Conservation (phyloP, 2,329 filamentous ascomycete species). For the Aspergillus sclerotialis region DNA sequence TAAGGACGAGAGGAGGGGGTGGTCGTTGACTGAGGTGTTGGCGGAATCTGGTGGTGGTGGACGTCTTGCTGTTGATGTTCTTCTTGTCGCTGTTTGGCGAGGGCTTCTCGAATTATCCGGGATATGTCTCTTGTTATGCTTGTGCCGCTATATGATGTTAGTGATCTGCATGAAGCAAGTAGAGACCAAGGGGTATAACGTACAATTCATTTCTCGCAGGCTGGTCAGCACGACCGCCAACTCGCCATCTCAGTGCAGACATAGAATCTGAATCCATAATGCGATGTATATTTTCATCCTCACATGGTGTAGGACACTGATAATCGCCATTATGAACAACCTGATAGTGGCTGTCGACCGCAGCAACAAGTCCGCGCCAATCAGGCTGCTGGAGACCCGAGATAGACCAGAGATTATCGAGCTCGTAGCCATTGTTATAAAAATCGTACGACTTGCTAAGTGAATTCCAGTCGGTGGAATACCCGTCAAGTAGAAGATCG, state of each 20-base stretch:
- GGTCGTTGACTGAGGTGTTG: conserved; percentile 3
- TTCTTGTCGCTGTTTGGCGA: conserved; percentile 20
- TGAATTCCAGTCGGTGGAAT: conserved; percentile 32
- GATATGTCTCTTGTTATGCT: conserved; percentile 36
- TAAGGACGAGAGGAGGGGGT: too few relatives aligned
- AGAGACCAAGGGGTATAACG: conserved; percentile 8
- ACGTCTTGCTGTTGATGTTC: conserved; percentile 6
- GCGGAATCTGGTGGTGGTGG: conserved; percentile 9
- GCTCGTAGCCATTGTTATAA: conserved; percentile 33
- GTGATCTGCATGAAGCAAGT: conserved; percentile 3
- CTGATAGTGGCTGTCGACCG: conserved; percentile 38
- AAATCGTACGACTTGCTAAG: conserved; percentile 29
- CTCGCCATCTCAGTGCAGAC: conserved; percentile 27
- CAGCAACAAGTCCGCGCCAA: conserved; percentile 37
- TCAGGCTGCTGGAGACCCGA: conserved; percentile 36
- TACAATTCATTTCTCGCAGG: conserved; percentile 37
- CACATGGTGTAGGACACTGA: conserved; percentile 25
- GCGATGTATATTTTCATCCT: conserved; percentile 27
- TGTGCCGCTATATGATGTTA: conserved; percentile 30
- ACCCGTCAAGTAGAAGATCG: conserved; percentile 31
- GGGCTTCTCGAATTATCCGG: conserved; percentile 33
- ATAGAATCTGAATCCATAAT: conserved; percentile 29
- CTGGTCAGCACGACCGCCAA: conserved; percentile 23
- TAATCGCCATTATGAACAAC: conserved; percentile 30
- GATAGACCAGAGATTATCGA: conserved; percentile 36